Evolutionary conservation across 2,329 filamentous ascomycete species (phyloP), one percentile per base, ranked within the genome.

Genomic region (Microsporum audouinii): DNA sequence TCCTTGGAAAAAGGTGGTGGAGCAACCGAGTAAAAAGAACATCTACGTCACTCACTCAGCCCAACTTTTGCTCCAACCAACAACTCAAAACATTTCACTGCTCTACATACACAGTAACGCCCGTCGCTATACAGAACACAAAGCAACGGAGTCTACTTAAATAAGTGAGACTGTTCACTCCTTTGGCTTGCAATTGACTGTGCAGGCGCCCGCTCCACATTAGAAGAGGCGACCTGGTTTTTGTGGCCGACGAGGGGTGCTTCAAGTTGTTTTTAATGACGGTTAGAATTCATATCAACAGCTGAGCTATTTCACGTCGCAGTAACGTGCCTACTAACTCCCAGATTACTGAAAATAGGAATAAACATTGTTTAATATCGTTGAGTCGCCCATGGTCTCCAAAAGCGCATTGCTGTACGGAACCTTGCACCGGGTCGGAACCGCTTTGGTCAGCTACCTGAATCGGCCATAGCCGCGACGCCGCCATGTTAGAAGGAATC

Each of bases 401-500:
- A n/a, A 55, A 55, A 36, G n/a, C 51, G 29, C 33, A 36, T 36
- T 7, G 34, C 31, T 36, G 33, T 23, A 36, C 23, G 12, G 10
- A 55, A 55, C 33, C 51, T 55, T 31, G n/a, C 33, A n/a, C 49
- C 49, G 49, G 27, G 49, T 53, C 49, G 49, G 33, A n/a, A 99
- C 94, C 0, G 86, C 88, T 58, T 84, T 58, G 84, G 94, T 67
- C 85, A 94, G 70, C 84, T 99, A 65, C 94, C 94, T 2, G 94
- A 99, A 74, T 99, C 94, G 2, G 94, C 94, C 51, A 55, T 36
- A 55, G 51, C 51, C 51, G 33, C 51, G 51, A 34, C 51, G 33
- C 31, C 51, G 33, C 33, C 57, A 99, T 99, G 94, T 85, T 99
- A 78, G 94, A 99, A 83, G 89, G 91, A 68, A 82, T 99, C 68